Percentiles rank a stretch among this genome's conserved stretches.
phyloP scores from a whole-genome alignment of 331 rosid genomes.

The Quercus tomentella region DNA sequence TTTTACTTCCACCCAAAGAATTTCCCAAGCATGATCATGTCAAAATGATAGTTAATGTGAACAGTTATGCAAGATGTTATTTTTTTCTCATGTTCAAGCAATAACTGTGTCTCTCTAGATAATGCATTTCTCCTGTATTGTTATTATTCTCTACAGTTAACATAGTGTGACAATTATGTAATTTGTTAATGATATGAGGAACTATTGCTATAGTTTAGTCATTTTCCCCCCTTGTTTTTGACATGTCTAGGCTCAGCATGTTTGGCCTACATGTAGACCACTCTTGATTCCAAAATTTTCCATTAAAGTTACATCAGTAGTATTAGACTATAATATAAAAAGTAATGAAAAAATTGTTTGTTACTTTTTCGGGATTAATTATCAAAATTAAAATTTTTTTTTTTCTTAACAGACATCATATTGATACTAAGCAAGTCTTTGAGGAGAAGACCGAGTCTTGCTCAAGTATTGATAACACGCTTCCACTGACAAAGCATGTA shows the following conservation, averaged over 20 bases:
- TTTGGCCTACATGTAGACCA: neutral
- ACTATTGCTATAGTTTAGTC: neutral
- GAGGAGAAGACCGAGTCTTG: conserved; percentile 85
- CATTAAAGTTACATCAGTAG: neutral
- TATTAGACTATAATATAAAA: neutral
- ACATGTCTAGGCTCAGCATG: neutral
- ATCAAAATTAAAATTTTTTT: neutral
- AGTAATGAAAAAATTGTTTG: neutral
- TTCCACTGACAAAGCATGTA: conserved; percentile 72
- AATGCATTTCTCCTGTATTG: neutral
- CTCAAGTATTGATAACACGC: conserved; percentile 39
- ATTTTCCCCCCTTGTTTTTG: neutral
- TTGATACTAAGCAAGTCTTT: conserved; percentile 70
- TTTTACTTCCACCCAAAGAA: neutral
- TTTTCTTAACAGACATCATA: conserved; percentile 58
- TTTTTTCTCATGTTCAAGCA: neutral
- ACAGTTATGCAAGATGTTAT: neutral
- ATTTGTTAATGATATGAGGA: neutral
- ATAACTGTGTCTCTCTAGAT: neutral
- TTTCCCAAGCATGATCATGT: neutral
- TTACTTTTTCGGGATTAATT: neutral
- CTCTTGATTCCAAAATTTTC: neutral
- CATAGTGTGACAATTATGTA: neutral
- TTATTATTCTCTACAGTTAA: neutral
- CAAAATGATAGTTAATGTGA: neutral